These are phyloP conservation scores for Cicer chorassanicum DNA, from an alignment of 306 rosid genomes.

Conservation along the genomic window DNA sequence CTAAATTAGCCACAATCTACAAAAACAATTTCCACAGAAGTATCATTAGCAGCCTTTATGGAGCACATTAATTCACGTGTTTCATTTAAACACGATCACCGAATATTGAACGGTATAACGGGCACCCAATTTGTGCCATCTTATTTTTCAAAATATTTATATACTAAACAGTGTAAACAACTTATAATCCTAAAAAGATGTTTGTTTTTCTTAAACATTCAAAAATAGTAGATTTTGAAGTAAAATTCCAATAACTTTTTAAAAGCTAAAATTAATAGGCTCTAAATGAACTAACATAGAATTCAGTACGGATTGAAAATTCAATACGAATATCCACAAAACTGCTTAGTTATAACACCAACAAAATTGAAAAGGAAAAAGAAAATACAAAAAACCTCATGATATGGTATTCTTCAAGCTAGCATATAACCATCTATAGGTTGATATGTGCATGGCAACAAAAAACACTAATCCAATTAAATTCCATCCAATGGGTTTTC, in stretches of 20 bases:
- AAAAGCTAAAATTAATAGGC: background rate
- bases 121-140: background rate
- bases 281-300: background rate
- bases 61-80: background rate
- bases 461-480: slow-evolving; percentile 6
- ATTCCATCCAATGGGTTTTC: background rate
- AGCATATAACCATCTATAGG: background rate
- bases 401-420: slow-evolving; percentile 10
- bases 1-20: slow-evolving; percentile 97
- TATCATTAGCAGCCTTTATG: slow-evolving; percentile 12
- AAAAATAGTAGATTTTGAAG: background rate
- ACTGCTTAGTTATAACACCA: background rate
- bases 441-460: background rate
- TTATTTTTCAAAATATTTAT: slow-evolving; percentile 2
- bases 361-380: background rate
- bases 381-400: background rate
- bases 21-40: slow-evolving; percentile 24
- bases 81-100: slow-evolving; percentile 10
- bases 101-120: slow-evolving; percentile 7
- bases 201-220: background rate
- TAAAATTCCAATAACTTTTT: background rate
- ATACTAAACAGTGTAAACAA: background rate
- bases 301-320: background rate
- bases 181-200: background rate
- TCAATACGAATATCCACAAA: background rate